Evolutionary conservation across 305 asterid species (phyloP).

Genomic region (Fraxinus angustifolia): DNA sequence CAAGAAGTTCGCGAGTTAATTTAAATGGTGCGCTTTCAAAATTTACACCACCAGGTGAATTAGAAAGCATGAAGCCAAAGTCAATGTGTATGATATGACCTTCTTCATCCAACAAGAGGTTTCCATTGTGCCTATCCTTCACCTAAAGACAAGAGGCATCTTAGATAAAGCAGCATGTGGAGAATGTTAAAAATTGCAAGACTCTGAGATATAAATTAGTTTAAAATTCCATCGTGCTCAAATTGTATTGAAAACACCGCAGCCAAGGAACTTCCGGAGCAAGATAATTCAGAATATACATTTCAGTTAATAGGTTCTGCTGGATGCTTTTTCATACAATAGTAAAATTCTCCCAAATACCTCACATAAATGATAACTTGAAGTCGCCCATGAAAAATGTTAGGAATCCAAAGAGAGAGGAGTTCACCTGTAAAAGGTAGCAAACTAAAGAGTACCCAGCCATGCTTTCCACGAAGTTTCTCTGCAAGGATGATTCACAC

Average conservation of each 20-base stretch:
- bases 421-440: slow-evolving; percentile 78
- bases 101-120: slow-evolving; percentile 89
- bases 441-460: slow-evolving; percentile 93
- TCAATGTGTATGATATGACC: slow-evolving; percentile 93
- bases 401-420: slow-evolving; percentile 12
- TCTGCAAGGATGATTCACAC: slow-evolving; percentile 43
- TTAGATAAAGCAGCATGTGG: slow-evolving; percentile 1
- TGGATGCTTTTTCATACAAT: neutral
- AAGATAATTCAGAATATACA: neutral
- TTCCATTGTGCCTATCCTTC: slow-evolving; percentile 90
- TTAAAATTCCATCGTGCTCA: neutral
- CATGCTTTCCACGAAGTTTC: slow-evolving; percentile 93
- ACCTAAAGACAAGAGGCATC: slow-evolving; percentile 39
- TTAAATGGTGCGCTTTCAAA: slow-evolving; percentile 94
- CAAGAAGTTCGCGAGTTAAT: slow-evolving; percentile 90
- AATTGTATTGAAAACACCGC: neutral
- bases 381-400: neutral
- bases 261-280: neutral
- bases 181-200: neutral
- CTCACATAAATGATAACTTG: neutral
- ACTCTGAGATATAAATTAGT: neutral
- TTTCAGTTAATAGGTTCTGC: neutral
- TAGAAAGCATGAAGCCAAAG: slow-evolving; percentile 94
- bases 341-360: neutral
- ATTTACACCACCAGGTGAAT: slow-evolving; percentile 95